Percentiles rank a stretch among this genome's conserved stretches.
Evolutionary conservation across 495 filamentous ascomycete species (phyloP).

Genomic region (Penicillium chermesinum): DNA sequence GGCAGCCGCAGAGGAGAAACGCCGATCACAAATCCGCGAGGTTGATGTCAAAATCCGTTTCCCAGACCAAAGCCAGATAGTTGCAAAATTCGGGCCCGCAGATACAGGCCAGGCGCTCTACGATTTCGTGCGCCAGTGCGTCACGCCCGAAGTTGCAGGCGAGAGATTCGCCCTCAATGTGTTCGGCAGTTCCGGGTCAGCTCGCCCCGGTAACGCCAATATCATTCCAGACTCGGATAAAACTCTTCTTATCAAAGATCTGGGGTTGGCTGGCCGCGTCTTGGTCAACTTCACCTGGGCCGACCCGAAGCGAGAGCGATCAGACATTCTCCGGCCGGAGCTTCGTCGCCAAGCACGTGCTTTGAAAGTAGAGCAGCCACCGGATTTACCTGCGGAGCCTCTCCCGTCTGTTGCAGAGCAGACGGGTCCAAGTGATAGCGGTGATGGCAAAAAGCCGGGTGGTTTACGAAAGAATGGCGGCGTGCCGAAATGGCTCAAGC

Average conservation of each 20-base stretch:
- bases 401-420: conserved; percentile 26
- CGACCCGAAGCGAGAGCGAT: conserved; percentile 37
- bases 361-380: conserved; percentile 52
- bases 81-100: conserved; percentile 55
- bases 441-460: conserved; percentile 39
- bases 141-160: conserved; percentile 27
- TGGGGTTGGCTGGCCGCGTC: conserved; percentile 62
- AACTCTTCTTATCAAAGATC: conserved; percentile 62
- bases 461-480: conserved; percentile 40
- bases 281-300: conserved; percentile 78
- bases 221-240: conserved; percentile 43
- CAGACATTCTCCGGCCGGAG: conserved; percentile 58
- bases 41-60: conserved; percentile 80
- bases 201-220: conserved; percentile 24
- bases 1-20: conserved; percentile 49
- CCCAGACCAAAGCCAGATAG: conserved; percentile 71
- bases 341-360: conserved; percentile 62
- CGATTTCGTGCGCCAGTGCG: conserved; percentile 52
- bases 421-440: conserved; percentile 20
- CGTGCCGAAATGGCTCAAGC: conserved; percentile 68
- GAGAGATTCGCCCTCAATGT: conserved; percentile 51
- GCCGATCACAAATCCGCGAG: conserved; percentile 56
- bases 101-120: conserved; percentile 66
- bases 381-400: conserved; percentile 35
- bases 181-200: conserved; percentile 14